Evolutionary conservation across 1,139 yeast genomes (phyloP), one percentile per base, ranked within the genome.

Genomic region (Suhomyces bribrorum): DNA sequence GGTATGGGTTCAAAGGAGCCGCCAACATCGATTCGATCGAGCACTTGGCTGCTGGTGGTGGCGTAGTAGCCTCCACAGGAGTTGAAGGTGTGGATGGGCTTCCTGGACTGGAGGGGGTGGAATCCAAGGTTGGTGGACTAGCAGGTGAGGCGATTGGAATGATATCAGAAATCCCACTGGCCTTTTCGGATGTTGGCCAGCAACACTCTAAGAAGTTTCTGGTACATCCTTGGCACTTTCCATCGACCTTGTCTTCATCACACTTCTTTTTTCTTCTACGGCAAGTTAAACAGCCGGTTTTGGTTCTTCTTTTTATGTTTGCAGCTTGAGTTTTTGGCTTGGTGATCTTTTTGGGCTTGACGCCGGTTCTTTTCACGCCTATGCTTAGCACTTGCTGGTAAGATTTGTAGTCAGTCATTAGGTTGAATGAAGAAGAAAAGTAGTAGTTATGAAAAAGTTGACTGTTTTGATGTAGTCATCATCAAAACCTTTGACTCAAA

Each of bases 281-380:
- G 54, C 92, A 84, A 0, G 90, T 84, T 40, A 83, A 57, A 54
- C 92, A 84, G 2, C 92, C 92, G 0, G 90, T 82, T 56, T 85
- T 73, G 3, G 90, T 83, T 52, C 85, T 64, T 48, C 79, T 59
- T 58, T 70, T 69, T 29, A 40, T 36, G 14, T 47, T 44, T 31
- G 52, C 49, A 27, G 46, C 34, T 35, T 39, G 46, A 2, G 38
- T 31, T 31, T 50, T 50, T 29, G 55, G 45, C 33, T 56, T 49
- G 35, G 43, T 40, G 28, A 48, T 51, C 34, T 49, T 53, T 42
- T 47, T 50, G 23, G 45, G 43, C 26, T 40, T 37, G 32, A 36
- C 31, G 38, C 37, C 38, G 14, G 32, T 30, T 26, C 34, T 37
- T 45, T 57, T 59, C 31, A 62, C 59, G 2, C 65, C 50, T 22